These are phyloP conservation scores for Monosporascus sp. DNA, from an alignment of 2,329 filamentous ascomycete species.

Conservation along the genomic window DNA sequence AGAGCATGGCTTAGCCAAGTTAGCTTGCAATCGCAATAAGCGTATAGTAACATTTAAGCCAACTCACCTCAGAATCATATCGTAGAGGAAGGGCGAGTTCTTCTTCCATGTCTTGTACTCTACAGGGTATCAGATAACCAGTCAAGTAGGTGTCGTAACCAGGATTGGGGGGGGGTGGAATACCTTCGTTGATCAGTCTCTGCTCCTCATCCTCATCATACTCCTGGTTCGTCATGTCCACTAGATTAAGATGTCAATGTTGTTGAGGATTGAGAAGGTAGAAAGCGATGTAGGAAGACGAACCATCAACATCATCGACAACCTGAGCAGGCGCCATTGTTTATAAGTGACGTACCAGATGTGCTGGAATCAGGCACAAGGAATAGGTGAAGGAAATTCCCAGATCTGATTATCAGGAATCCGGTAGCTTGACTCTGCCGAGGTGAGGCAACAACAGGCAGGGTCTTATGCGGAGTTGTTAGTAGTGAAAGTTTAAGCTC, in stretches of 20 bases:
- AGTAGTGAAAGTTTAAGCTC: constrained; percentile 1
- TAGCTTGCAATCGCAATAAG: neutral
- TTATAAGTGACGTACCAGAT: constrained; percentile 1
- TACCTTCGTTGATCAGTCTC: constrained; percentile 91
- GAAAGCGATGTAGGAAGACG: constrained; percentile 13
- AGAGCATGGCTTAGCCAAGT: constrained; percentile 63
- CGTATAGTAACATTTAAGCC: no score
- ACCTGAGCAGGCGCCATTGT: constrained; percentile 45
- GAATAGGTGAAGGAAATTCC: no score
- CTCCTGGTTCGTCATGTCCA: constrained; percentile 52
- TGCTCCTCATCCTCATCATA: constrained; percentile 71
- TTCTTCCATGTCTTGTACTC: constrained; percentile 99
- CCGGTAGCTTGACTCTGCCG: no score
- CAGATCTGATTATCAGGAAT: no score
- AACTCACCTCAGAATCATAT: constrained; percentile 79
- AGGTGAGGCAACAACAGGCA: no score
- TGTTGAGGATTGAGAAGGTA: neutral
- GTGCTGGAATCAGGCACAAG: neutral
- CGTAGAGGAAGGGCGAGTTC: constrained; percentile 96
- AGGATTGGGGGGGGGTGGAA: neutral
- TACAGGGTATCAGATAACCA: constrained; percentile 28
- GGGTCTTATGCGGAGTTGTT: neutral
- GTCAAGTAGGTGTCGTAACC: neutral
- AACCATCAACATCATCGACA: constrained; percentile 47
- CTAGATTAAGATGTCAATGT: constrained; percentile 26